A percentile compares a stretch with the other conserved stretches of the same genome.
Evolutionary conservation across 345 rosid genomes (phyloP).

Genomic region (Melaleuca alternifolia): DNA sequence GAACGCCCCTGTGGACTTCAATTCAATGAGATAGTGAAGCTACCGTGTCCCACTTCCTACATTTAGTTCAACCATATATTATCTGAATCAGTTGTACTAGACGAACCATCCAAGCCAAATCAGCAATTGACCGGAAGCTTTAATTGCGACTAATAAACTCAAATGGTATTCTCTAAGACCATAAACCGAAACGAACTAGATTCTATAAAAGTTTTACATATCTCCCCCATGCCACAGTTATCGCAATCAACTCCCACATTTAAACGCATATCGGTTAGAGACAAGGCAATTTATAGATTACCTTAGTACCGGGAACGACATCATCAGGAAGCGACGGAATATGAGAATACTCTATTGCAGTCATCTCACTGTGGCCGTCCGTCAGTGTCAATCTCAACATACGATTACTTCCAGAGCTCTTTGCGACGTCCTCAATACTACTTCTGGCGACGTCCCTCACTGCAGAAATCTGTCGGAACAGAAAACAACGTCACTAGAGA

Average conservation of each 20-base stretch:
- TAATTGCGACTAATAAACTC: neutral
- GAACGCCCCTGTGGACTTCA: neutral
- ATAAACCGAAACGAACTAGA: neutral
- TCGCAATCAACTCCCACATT: neutral
- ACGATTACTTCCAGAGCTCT: constrained; percentile 38
- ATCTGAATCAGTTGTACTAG: neutral
- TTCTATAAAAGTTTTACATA: neutral
- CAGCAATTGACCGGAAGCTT: neutral
- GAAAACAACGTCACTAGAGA: neutral
- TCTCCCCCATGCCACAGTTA: neutral
- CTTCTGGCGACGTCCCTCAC: constrained; percentile 68
- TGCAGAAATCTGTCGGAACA: constrained; percentile 36
- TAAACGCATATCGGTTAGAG: neutral
- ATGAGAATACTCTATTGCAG: constrained; percentile 63
- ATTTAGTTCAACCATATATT: neutral
- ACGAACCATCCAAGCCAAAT: neutral
- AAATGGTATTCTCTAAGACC: neutral
- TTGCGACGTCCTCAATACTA: constrained; percentile 40
- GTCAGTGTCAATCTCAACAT: constrained; percentile 53
- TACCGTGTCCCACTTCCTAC: neutral
- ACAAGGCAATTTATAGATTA: constrained; percentile 6
- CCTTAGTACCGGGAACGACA: constrained; percentile 86
- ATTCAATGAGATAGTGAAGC: neutral
- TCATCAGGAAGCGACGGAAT: constrained; percentile 40
- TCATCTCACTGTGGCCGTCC: constrained; percentile 64